Evolutionary conservation across 2,329 filamentous ascomycete genomes (phyloP), one percentile per base, ranked within the genome.

Genomic region (Thielaviopsis populi): DNA sequence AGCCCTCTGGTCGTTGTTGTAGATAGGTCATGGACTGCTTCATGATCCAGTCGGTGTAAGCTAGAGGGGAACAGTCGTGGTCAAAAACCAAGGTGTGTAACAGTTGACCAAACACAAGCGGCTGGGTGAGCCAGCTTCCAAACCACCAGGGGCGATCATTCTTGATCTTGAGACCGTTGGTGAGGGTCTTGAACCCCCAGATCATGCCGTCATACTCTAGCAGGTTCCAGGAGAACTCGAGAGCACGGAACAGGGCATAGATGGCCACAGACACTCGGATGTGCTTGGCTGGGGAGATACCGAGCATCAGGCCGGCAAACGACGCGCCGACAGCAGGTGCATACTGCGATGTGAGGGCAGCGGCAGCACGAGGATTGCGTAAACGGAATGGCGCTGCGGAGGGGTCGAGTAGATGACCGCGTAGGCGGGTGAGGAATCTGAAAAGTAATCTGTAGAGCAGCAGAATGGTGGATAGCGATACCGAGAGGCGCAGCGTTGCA

Each of bases 241-340:
- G 77, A 1, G 89, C 88, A 61, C 89, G 82, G 68, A 90, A 92
- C 67, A 90, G 79, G 64, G 86, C 78, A 71, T 92, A 95, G 67
- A 97, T 89, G 15, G 90, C 86, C 58, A 94, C 81, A 0, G 88
- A 89, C 62, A 92, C 79, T 61, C 94, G 85, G 69, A 94, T 73
- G 71, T 82, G 79, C 68, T 77, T 74, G 0, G 82, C 69, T 71
- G 92, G 79, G 68, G 84, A 89, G 10, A 95, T 81, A 7, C 88
- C 89, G 19, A 97, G 78, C 60, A 89, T 86, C 60, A 95, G 80
- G 2, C 92, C 92, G 0, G 92, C 90, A 59, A 96, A 74, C 69
- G 89, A 91, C 5, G 92, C 91, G 11, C 92, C 94, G n/a, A 96
- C 80, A 1, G 91, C 91, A 0, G 92, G 92, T 0, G 92, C 88